phyloP scores from a whole-genome alignment of 202 grass and related monocot genomes.

The Digitaria exilis region DNA sequence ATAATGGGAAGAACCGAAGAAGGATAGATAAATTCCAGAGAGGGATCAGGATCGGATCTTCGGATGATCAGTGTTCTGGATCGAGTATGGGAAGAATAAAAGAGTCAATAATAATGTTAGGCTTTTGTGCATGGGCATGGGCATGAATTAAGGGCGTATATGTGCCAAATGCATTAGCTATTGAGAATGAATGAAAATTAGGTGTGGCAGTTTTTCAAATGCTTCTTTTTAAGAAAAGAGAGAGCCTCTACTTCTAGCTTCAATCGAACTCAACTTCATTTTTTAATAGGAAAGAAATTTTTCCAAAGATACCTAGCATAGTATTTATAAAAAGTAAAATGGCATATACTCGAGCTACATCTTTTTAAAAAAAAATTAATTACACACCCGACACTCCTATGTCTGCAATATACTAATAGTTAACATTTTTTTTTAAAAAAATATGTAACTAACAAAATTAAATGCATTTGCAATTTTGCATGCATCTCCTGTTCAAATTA shows the following conservation, averaged over 20 bases:
- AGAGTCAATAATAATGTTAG: neutral
- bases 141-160: neutral
- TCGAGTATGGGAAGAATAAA: neutral
- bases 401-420: no score
- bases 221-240: neutral
- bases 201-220: neutral
- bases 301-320: neutral
- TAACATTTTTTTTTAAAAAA: no score
- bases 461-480: no score
- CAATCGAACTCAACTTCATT: no score
- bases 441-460: no score
- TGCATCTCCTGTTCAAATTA: no score
- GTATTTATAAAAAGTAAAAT: no score
- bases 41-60: constrained; percentile 5
- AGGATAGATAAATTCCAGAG: neutral
- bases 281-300: neutral
- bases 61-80: neutral
- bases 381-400: no score
- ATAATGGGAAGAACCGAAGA: neutral
- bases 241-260: neutral
- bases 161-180: neutral
- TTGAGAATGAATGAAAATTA: neutral
- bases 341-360: no score
- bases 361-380: no score
- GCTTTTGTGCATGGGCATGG: neutral